phyloP scores from a whole-genome alignment of 257 asterid genomes.

The Solanum sitiens region DNA sequence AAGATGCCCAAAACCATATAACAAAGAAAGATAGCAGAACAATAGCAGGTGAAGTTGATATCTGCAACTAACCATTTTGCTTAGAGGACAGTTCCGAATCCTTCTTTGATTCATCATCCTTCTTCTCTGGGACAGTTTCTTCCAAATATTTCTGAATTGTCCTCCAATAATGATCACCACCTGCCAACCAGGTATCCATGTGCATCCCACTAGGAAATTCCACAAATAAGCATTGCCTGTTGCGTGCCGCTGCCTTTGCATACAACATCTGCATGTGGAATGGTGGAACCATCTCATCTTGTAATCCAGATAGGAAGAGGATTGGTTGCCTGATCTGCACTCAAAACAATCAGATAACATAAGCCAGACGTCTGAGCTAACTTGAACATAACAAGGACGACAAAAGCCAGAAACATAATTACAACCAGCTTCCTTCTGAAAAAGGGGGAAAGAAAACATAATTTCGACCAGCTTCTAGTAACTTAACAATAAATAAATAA shows the following conservation, averaged over 20 bases:
- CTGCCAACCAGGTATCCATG: conserved; percentile 93
- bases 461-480: neutral
- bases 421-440: neutral
- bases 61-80: conserved; percentile 25
- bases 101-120: conserved; percentile 29
- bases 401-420: neutral
- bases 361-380: neutral
- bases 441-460: neutral
- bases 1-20: neutral
- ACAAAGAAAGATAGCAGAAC: neutral
- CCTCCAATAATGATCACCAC: conserved; percentile 90
- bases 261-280: conserved; percentile 86
- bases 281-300: conserved; percentile 97
- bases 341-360: neutral
- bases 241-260: conserved; percentile 90
- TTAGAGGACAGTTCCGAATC: conserved; percentile 22
- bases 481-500: neutral
- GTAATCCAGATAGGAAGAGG: conserved; percentile 87
- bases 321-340: conserved; percentile 80
- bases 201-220: conserved; percentile 92
- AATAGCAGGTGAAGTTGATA: neutral
- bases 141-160: conserved; percentile 61
- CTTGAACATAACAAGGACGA: neutral
- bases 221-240: conserved; percentile 54
- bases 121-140: conserved; percentile 41